Base-by-base conservation (phyloP, 192 early-diverging fungal genomes). In the Rhizophagus prolifer region DNA sequence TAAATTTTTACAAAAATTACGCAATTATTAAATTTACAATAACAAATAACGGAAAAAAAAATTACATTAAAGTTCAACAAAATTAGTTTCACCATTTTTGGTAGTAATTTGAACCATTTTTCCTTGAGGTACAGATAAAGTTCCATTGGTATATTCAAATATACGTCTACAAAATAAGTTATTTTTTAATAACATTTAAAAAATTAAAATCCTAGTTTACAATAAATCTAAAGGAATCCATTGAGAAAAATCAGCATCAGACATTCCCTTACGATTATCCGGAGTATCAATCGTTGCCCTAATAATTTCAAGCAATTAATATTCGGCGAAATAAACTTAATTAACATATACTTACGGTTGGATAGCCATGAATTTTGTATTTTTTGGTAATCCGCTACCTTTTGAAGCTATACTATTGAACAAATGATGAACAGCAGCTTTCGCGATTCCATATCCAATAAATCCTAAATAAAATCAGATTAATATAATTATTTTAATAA, bases 401-500 rank as follows among this genome's bases (percentile, higher is more conserved):
- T 86, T 75, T 6, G 84, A 88, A 54, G 95, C 92, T 59, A 93
- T 79, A 77, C 92, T 93, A 38, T 89, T 81, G 0, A 95, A 89
- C 73, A 97, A 80, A 46, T 99, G 97, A 83, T 97, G 95, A 26
- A 96, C 95, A 7, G 91, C 91, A 16, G 95, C 94, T 81, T 99
- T 99, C 61, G 95, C 94, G 81, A 95, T 83, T 38, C 97, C 97
- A 79, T 99, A 98, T 16, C 94, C 95, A 72, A 96, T 89, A 91
- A 88, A 88, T 54, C 82, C 74, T 54, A 60, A 28, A 16, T 58
- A 3, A n/a, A 41, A 67, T 21, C 12, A 9, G 7, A 38, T n/a
- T 10, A 36, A 21, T 67, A 10, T 10, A 38, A 36, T 14, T 31
- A 19, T 41, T 21, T 31, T 16, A 38, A 19, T 66, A 34, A 66